phyloP scores from a whole-genome alignment of 2,329 filamentous ascomycete species.

The Didymosphaeria variabile region DNA sequence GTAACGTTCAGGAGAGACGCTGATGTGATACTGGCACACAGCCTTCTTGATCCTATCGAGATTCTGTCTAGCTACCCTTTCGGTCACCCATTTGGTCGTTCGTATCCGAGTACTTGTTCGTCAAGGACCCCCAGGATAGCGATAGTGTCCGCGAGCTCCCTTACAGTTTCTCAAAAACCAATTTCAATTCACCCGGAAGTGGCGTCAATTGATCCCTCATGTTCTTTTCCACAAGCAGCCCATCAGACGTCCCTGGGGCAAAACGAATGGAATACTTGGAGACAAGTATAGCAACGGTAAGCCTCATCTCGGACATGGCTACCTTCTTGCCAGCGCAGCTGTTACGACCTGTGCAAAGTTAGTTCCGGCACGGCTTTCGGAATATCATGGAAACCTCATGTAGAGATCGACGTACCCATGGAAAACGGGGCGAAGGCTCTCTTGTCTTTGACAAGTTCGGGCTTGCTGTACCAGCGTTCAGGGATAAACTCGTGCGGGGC shows the following conservation, averaged over 20 bases:
- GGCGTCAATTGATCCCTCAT: slow-evolving; percentile 4
- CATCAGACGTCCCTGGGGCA: not conserved
- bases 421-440: slow-evolving; percentile 60
- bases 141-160: no score
- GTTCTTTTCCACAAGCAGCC: not conserved
- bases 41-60: no score
- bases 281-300: not conserved
- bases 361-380: not conserved
- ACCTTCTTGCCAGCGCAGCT: slow-evolving; percentile 1
- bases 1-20: no score
- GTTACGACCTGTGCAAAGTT: not conserved
- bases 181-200: not conserved
- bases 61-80: no score
- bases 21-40: no score
- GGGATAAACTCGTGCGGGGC: slow-evolving; percentile 26
- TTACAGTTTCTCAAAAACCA: slow-evolving; percentile 2
- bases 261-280: slow-evolving; percentile 2
- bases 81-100: no score
- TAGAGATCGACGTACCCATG: slow-evolving; percentile 9
- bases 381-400: not conserved
- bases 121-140: no score
- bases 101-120: no score
- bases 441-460: slow-evolving; percentile 16
- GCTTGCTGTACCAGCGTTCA: slow-evolving; percentile 24
- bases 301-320: not conserved